Base-by-base conservation (phyloP, 2,329 filamentous ascomycete genomes). In the Chaetomiaceae sp. region DNA sequence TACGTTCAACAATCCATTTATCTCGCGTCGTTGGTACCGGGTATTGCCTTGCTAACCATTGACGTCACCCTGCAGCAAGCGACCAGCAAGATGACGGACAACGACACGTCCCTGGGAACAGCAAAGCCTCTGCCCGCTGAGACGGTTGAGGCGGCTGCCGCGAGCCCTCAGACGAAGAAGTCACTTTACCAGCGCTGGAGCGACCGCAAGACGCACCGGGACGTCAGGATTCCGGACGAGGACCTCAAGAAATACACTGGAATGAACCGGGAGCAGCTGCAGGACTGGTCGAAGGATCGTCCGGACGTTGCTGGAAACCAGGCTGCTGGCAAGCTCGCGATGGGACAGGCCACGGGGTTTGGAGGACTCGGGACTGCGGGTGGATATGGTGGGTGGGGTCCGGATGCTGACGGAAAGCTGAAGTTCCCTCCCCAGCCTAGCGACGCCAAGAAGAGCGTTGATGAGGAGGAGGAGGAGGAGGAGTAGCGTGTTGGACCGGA, bases 161-260 rank as follows among this genome's bases (percentile, higher is more conserved):
- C n/a, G n/a, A 24, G 22, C 22, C 22, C 22, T 9, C 5, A 24
- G 22, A 24, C 26, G 17, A 48, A 47, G 29, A 51, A 51, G 18
- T 58, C 56, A 5, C 51, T 56, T 38, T 60, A 60, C 36, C 49
- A 45, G 15, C 56, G 56, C 15, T 59, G 50, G 36, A n/a, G 48
- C 15, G 54, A 58, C 33, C 51, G 52, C 42, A 54, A 54, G 15
- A 48, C 22, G n/a, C 48, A 52, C 19, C 50, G 50, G n/a, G 42
- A 53, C 38, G 52, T 52, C 17, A 29, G 46, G 18, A 60, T 67
- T 37, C 65, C 60, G 50, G 67, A 70, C 47, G 65, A 66, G 10
- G 67, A 69, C 49, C 53, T 71, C 22, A 40, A 59, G 22, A 68
- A 68, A 50, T 68, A 69, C 60, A 69, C 67, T 27, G 68, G 68